Evolutionary conservation across 441 rosid genomes (phyloP).

Genomic region (Mallotus repandus): DNA sequence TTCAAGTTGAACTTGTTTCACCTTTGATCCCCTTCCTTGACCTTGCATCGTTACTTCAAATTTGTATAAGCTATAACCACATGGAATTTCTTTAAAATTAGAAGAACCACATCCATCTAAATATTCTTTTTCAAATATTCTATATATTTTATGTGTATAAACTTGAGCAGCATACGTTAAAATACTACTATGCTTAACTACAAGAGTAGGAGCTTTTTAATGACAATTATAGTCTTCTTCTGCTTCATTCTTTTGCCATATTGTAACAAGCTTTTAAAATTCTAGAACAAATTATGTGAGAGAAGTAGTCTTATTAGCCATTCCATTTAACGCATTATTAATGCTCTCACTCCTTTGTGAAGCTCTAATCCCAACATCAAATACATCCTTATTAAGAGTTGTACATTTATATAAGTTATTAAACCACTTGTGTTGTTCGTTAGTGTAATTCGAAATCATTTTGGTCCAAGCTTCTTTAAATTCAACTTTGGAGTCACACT

Average conservation of each 20-base stretch:
- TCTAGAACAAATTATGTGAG: neutral
- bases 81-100: neutral
- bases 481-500: neutral
- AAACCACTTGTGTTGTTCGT: neutral
- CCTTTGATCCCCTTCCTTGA: neutral
- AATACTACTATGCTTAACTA: neutral
- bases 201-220: neutral
- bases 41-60: neutral
- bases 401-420: neutral
- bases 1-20: neutral
- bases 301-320: neutral
- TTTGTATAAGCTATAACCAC: neutral
- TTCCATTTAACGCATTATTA: neutral
- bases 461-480: neutral
- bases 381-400: neutral
- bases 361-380: neutral
- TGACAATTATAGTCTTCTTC: neutral
- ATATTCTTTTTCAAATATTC: neutral
- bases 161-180: neutral
- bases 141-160: neutral
- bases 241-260: neutral
- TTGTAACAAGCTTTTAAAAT: neutral
- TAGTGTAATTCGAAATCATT: neutral
- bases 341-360: neutral
- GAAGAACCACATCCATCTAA: neutral